Percentiles rank a stretch among this genome's conserved stretches.
These are phyloP conservation scores for Fusarium acutatum DNA, from an alignment of 2,329 filamentous ascomycete genomes.

Conservation along the genomic window DNA sequence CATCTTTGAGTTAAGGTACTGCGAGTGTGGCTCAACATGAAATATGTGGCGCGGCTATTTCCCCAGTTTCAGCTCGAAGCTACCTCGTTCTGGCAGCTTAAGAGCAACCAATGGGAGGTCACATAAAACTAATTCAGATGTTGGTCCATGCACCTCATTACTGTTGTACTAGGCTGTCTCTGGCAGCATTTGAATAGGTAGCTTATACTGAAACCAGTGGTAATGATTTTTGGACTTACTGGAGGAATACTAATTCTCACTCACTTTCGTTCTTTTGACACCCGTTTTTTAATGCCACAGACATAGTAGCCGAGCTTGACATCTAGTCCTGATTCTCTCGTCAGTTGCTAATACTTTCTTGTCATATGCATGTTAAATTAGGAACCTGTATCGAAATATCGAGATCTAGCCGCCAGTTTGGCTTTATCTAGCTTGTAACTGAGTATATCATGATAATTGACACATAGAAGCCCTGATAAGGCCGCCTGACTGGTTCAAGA, in stretches of 20 bases:
- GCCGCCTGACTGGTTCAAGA: not conserved
- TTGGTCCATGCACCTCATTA: not conserved
- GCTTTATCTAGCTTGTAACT: not conserved
- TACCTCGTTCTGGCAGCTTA: not conserved
- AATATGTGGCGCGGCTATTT: not conserved
- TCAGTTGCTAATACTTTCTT: not conserved
- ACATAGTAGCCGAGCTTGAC: not conserved
- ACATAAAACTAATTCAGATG: not conserved
- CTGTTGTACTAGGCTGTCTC: not conserved
- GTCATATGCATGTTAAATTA: not conserved
- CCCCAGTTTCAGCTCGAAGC: not conserved
- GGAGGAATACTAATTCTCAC: not conserved
- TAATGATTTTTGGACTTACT: not conserved
- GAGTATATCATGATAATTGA: accelerated
- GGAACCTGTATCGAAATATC: not conserved
- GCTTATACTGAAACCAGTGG: not conserved
- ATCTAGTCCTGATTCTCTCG: too few relatives aligned
- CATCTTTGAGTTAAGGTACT: not conserved
- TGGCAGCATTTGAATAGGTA: not conserved
- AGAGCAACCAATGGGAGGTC: not conserved
- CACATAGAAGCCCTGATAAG: not conserved
- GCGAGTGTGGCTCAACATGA: not conserved
- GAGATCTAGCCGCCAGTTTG: not conserved
- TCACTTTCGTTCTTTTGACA: not conserved
- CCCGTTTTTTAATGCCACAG: not conserved